phyloP scores from a whole-genome alignment of 1,139 yeast species.

The Wickerhamiella pararugosa region DNA sequence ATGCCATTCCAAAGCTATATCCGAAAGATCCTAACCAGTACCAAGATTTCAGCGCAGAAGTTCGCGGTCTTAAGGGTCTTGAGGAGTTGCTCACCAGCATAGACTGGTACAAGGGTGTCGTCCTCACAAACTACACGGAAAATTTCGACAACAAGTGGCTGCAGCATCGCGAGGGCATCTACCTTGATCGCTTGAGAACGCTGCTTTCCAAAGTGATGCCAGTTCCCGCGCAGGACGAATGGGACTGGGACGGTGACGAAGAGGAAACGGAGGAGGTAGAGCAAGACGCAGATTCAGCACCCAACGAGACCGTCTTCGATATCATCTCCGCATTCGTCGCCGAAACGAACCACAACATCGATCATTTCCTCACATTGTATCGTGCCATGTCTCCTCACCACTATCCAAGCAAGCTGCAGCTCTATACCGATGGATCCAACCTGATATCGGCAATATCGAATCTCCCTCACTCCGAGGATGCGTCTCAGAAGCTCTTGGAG shows the following conservation, averaged over 20 bases:
- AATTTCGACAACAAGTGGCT: conserved; percentile 9
- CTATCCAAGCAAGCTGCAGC: conserved; percentile 4
- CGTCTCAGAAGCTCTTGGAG: neutral
- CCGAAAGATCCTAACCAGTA: conserved; percentile 16
- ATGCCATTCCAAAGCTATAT: conserved; percentile 16
- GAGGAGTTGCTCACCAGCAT: conserved; percentile 14
- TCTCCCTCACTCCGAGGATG: neutral
- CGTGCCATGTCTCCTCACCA: conserved; percentile 9
- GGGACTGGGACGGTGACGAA: conserved; percentile 18
- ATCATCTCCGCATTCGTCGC: conserved; percentile 5
- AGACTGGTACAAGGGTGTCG: conserved; percentile 17
- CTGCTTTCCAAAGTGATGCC: conserved; percentile 10
- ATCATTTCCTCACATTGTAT: conserved; percentile 3
- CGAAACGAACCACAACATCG: conserved; percentile 6
- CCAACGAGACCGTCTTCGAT: neutral
- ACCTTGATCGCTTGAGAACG: conserved; percentile 10
- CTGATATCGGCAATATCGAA: neutral
- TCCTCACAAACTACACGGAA: conserved; percentile 12
- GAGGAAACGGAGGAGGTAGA: conserved; percentile 10
- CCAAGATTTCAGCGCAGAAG: conserved; percentile 12
- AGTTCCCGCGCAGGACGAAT: conserved; percentile 3
- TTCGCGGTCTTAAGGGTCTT: conserved; percentile 15
- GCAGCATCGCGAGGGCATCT: conserved; percentile 2
- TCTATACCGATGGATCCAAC: neutral
- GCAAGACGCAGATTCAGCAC: neutral